phyloP scores from a whole-genome alignment of 2,329 filamentous ascomycete species.

The Fusarium nurragi region DNA sequence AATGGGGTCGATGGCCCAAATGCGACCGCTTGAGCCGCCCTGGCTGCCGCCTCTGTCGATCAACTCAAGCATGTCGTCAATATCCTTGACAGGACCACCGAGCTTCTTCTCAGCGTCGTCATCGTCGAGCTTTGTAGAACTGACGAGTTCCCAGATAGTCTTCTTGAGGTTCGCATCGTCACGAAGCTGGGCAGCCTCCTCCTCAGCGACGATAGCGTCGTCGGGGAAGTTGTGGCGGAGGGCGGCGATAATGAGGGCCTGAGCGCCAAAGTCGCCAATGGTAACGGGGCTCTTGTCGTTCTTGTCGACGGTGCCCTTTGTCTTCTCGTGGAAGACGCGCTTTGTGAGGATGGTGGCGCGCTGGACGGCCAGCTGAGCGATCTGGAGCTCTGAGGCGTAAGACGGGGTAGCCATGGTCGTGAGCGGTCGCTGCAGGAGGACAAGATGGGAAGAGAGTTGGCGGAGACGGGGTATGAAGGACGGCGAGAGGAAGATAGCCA shows the following conservation, averaged over 20 bases:
- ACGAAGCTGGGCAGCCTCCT: constrained; percentile 85
- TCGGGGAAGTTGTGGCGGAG: constrained; percentile 88
- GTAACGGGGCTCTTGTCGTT: constrained; percentile 97
- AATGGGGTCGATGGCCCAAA: constrained; percentile 98
- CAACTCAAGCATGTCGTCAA: constrained; percentile 72
- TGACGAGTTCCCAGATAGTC: constrained; percentile 85
- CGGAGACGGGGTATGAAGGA: constrained; percentile 44
- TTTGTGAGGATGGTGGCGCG: constrained; percentile 69
- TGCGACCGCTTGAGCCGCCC: constrained; percentile 78
- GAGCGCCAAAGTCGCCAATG: constrained; percentile 96
- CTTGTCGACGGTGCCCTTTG: constrained; percentile 91
- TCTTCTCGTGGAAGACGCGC: constrained; percentile 76
- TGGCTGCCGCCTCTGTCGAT: constrained; percentile 75
- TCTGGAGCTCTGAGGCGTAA: constrained; percentile 82
- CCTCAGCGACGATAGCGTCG: constrained; percentile 93
- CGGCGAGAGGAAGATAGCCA: constrained; percentile 44
- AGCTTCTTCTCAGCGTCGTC: constrained; percentile 68
- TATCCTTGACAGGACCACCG: constrained; percentile 73
- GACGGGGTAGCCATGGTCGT: constrained; percentile 49
- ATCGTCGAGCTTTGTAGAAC: constrained; percentile 71
- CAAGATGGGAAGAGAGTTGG: constrained; percentile 41
- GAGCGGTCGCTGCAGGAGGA: constrained; percentile 38
- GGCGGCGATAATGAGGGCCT: constrained; percentile 93
- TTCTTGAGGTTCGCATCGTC: constrained; percentile 72
- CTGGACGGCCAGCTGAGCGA: constrained; percentile 90